Base-by-base conservation (phyloP, 495 filamentous ascomycete species). In the Xylaria curta region DNA sequence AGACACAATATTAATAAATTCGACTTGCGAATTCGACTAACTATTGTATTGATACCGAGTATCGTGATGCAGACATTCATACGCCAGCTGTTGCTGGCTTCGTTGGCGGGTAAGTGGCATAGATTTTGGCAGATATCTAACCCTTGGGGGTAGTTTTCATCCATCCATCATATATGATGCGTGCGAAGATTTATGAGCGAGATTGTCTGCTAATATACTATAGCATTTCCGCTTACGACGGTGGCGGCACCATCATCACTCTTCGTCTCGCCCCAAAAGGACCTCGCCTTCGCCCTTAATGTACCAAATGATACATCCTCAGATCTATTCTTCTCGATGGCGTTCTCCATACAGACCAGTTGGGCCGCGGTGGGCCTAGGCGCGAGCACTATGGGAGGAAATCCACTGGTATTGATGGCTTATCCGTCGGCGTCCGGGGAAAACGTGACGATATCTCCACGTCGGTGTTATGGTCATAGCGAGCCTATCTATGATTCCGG, bases 301-400 rank as follows among this genome's bases (percentile, higher is more conserved):
- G 78, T 85, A 12, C 84, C 83, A 13, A 69, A 72, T 49, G 77
- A 80, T 40, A 44, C 49, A 24, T 78, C 78, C 15, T 77, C 78
- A 12, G 83, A 88, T 64, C 54, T 88, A 19, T 87, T 78, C 75
- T 85, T 88, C 76, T 82, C 85, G 59, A 59, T 88, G 47, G 82
- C 81, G 46, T 83, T 82, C 28, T 84, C 85, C 3, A 67, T 74
- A 17, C 73, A 67, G 0, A 79, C 82, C 38, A 77, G 75, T 21
- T 89, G 85, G 85, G 74, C 82, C 51, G 87, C 82, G 3, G 73
- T 90, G 17, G 89, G 89, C 51, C 82, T 87, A 51, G 89, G 89
- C 17, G 76, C 67, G 5, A 40, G 81, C 63, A 72, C 75, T 26
- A 91, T 91, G 89, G 74, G 80, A 15, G 79, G 82, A 58, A 76